Evolutionary conservation across 495 filamentous ascomycete species (phyloP), one percentile per base, ranked within the genome.

Genomic region (Cercophora samala): DNA sequence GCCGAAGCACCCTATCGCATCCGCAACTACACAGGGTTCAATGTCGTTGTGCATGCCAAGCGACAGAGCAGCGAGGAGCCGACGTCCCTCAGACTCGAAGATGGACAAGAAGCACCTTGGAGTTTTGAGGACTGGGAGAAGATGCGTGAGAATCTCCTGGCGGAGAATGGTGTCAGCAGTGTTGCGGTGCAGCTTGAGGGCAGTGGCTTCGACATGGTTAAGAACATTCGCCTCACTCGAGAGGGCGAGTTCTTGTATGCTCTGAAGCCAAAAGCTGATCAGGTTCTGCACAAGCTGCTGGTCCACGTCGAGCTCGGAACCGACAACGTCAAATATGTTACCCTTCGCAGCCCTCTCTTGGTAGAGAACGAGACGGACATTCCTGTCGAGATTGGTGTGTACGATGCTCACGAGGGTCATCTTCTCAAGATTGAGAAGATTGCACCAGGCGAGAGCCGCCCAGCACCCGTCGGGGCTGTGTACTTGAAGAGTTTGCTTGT

Each of bases 291-390:
- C 76, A 89, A 93, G 26, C 83, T 99, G 21, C 85, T 98, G 42
- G 94, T 97, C 29, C 93, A 99, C 64, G 89, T 99, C 68, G 93
- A 87, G 61, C 85, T 99, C 37, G 94, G 93, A 24, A 77, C 86
- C 3, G 93, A 99, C 77, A 97, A 97, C 67, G 89, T 99, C 77
- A 99, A 99, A 78, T 94, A 97, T 75, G 95, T 99, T 72, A 98
- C 93, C 9, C 91, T 99, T 74, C 88, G 94, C 52, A 98, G 95
- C 17, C 95, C 95, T 6, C 82, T 99, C n/a, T 79, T 97, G 17
- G 87, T 99, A n/a, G 95, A 97, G 77, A 99, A 99, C 79, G 90
- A 93, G 72, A 98, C 95, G 2, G 93, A 98, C 76, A 97, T 99
- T 65, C 93, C 96, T 0, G 87, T 98, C 2, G 96, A 99, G 78